phyloP scores from a whole-genome alignment of 148 eudicot species.

The Mesembryanthemum crystallinum region DNA sequence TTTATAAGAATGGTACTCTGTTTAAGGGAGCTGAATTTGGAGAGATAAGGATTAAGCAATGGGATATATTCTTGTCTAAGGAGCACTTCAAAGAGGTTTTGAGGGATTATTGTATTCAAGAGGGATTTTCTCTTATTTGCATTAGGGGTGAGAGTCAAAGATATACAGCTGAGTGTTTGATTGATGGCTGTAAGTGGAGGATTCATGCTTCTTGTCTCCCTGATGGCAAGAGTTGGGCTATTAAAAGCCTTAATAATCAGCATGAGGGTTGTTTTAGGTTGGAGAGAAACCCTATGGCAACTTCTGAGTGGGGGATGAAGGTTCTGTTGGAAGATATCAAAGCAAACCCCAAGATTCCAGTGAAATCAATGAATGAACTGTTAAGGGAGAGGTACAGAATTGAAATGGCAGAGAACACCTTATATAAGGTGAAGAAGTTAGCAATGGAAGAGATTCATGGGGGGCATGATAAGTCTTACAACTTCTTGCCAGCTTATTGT shows the following conservation, averaged over 20 bases:
- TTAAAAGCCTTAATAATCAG: not conserved
- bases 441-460: not conserved
- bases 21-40: not conserved
- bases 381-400: no score
- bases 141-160: not conserved
- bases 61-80: not conserved
- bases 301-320: not conserved
- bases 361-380: no score
- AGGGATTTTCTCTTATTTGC: not conserved
- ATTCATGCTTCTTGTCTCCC: not conserved
- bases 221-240: not conserved
- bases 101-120: not conserved
- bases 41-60: not conserved
- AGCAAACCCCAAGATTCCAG: no score
- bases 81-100: not conserved
- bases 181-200: not conserved
- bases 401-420: not conserved
- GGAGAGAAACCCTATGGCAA: not conserved
- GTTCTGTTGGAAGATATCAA: no score
- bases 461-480: not conserved
- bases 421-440: not conserved
- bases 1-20: not conserved
- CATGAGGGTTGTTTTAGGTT: not conserved
- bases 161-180: not conserved
- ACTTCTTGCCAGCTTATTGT: not conserved